A percentile compares a stretch with the other conserved stretches of the same genome.
phyloP scores from a whole-genome alignment of 495 filamentous ascomycete species.

The Cryomyces antarcticus region DNA sequence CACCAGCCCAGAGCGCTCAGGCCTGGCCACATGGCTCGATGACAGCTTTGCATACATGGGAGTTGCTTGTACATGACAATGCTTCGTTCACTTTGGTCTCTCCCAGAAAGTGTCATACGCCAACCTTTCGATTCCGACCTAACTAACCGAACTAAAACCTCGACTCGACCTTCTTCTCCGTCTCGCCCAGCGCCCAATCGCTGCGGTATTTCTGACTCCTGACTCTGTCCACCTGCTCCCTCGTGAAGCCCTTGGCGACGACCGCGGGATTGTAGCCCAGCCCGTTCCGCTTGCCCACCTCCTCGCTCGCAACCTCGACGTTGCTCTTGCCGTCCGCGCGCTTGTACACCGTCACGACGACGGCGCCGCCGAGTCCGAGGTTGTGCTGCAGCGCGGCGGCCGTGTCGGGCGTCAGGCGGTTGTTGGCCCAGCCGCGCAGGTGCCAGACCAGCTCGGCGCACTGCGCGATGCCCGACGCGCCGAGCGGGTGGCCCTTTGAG shows the following conservation, averaged over 20 bases:
- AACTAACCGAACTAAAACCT: conserved; percentile 23
- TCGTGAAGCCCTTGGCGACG: conserved; percentile 68
- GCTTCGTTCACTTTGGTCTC: no score
- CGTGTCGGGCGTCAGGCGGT: conserved; percentile 50
- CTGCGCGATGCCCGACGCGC: conserved; percentile 82
- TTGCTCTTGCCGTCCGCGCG: conserved; percentile 58
- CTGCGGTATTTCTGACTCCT: conserved; percentile 47
- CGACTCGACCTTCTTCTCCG: conserved; percentile 45
- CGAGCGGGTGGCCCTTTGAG: conserved; percentile 88
- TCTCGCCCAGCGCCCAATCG: conserved; percentile 57
- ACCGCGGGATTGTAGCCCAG: conserved; percentile 89
- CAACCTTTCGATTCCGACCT: no score
- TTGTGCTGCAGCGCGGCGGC: conserved; percentile 77
- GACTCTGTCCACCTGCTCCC: conserved; percentile 47
- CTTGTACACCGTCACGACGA: conserved; percentile 76
- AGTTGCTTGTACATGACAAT: no score
- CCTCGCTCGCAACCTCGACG: conserved; percentile 30
- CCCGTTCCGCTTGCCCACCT: conserved; percentile 39
- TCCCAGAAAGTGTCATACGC: no score
- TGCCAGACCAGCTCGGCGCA: conserved; percentile 96
- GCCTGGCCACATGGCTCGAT: no score
- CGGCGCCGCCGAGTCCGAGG: conserved; percentile 77
- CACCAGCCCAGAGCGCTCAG: no score
- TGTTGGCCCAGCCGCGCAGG: conserved; percentile 87
- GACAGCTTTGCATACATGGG: no score